These are phyloP conservation scores for Russula sp. DNA, from an alignment of 768 basidiomycete species.

Conservation along the genomic window DNA sequence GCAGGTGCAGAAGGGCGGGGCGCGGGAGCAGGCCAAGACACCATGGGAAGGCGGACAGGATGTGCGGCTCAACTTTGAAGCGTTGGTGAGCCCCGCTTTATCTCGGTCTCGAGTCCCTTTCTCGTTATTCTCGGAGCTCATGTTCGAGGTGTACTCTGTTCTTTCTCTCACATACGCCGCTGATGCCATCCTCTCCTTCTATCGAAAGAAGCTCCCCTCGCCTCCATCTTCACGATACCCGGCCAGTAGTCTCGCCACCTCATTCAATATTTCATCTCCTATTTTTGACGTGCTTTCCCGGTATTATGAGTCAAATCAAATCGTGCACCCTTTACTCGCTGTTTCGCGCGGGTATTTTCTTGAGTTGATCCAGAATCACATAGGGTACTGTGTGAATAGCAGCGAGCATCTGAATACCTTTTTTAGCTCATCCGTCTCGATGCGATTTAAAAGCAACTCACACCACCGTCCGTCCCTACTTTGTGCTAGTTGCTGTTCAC, in stretches of 20 bases:
- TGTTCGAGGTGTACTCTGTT: constrained; percentile 89
- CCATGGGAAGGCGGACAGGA: constrained; percentile 99
- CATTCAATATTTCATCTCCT: constrained; percentile 86
- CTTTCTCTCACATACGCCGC: constrained; percentile 83
- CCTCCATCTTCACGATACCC: constrained; percentile 32
- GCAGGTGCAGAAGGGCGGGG: constrained; percentile 81
- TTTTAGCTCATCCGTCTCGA: constrained; percentile 91
- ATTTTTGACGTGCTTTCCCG: constrained; percentile 88
- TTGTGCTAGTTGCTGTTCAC: background rate
- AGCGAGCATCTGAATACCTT: constrained; percentile 85
- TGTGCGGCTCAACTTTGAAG: constrained; percentile 84
- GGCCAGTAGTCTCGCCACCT: constrained; percentile 77
- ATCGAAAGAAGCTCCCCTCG: constrained; percentile 57
- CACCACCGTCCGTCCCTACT: constrained; percentile 50
- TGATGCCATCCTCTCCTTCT: constrained; percentile 90
- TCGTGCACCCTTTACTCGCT: constrained; percentile 41
- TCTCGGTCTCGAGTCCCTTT: constrained; percentile 60
- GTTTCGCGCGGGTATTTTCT: background rate
- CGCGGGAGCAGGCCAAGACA: constrained; percentile 65
- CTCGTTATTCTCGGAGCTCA: constrained; percentile 87
- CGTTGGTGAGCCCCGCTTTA: constrained; percentile 70
- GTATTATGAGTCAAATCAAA: constrained; percentile 78
- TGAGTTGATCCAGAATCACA: background rate
- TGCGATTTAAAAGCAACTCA: constrained; percentile 70
- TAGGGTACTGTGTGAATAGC: constrained; percentile 92